Base-by-base conservation (phyloP, 106 monocot genomes). In the Apostasia shenzhenica region DNA sequence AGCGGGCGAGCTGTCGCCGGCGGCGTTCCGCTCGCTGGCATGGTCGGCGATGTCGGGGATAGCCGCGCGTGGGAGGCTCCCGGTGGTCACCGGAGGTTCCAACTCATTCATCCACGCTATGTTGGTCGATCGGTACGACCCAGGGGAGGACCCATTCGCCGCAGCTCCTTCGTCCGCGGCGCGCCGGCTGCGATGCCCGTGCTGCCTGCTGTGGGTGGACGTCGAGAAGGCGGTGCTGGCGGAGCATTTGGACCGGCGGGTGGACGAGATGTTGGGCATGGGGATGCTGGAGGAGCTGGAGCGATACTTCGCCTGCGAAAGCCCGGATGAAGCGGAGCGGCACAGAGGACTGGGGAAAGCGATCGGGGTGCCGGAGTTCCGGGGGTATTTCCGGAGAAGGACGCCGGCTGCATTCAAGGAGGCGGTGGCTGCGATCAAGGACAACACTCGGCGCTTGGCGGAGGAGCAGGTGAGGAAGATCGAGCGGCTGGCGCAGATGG, bases 221-320 rank as follows among this genome's bases (percentile, higher is more conserved):
- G 83, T 87, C 4, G 68, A 66, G 37, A 38, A 12, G 68, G 65
- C 38, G 68, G 63, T 69, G 45, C 68, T 87, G 3, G 66, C 4
- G n/a, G 64, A 71, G 52, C 54, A 83, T 14, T 66, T 87, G 4
- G 87, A 87, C 57, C 61, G 68, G 70, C 70, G 87, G 40, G 87
- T 87, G 47, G 87, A 87, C 8, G 83, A 87, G 49, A 87, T 87
- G 87, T 48, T 87, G 38, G 67, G 14, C 54, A 48, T 8, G 44
- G 85, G 92, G 55, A 92, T 92, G 92, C 61, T 88, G 42, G 88
- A 81, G 59, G 92, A 88, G 81, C 76, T 92, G 65, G 78, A 70
- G 67, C 50, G 26, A 49, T 78, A 88, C 74, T 83, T 83, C 77
- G 73, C 70, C 40, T 63, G 49, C 53, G 59, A 4, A 26, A 52